Conservation (phyloP, 2,329 filamentous ascomycete species). For the Aspergillus sp. region DNA sequence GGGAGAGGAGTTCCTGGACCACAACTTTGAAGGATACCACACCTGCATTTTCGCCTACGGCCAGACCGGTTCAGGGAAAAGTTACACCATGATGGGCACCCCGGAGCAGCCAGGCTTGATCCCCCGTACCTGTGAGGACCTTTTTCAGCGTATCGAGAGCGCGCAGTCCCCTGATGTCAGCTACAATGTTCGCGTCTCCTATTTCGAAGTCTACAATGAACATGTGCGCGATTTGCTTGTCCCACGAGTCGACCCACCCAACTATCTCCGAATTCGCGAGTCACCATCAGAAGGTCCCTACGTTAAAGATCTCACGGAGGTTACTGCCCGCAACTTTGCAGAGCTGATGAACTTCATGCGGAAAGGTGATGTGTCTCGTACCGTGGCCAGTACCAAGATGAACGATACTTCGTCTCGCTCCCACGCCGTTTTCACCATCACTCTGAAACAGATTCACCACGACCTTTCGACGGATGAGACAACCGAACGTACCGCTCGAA, state of each 20-base stretch:
- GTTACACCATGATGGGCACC: conserved; percentile 95
- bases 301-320: conserved; percentile 92
- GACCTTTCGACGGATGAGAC: conserved; percentile 97
- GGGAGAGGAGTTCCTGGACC: conserved; percentile 94
- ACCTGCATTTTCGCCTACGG: conserved; percentile 99
- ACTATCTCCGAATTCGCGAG: conserved; percentile 96
- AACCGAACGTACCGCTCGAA: conserved; percentile 88
- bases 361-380: conserved; percentile 80
- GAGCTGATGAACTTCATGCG: conserved; percentile 92
- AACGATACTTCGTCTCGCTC: conserved; percentile 97
- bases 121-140: conserved; percentile 88
- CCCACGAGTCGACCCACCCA: conserved; percentile 70
- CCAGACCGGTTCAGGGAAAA: conserved; percentile 95
- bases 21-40: conserved; percentile 99
- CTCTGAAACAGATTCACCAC: conserved; percentile 96
- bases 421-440: conserved; percentile 96
- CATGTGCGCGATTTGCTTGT: conserved; percentile 92
- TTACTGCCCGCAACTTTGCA: conserved; percentile 77
- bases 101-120: conserved; percentile 84
- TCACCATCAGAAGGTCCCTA: conserved; percentile 93
- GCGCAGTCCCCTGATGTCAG: conserved; percentile 86
- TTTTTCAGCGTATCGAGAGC: conserved; percentile 87
- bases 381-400: conserved; percentile 94
- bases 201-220: conserved; percentile 99
- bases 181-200: conserved; percentile 95